These are phyloP conservation scores for Lentinula guzmanii DNA, from an alignment of 768 basidiomycete genomes.

Conservation along the genomic window DNA sequence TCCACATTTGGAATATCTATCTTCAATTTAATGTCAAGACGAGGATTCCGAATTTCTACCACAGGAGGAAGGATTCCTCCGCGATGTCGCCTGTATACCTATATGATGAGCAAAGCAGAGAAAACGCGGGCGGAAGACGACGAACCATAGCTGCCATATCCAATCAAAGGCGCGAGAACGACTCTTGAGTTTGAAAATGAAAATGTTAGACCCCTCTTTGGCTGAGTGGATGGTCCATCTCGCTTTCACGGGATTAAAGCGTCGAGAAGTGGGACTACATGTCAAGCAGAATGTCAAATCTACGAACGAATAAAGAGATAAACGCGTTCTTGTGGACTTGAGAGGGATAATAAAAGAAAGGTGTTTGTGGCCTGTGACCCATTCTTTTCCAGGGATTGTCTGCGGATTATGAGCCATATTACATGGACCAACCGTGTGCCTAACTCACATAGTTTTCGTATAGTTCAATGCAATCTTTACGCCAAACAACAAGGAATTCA, in stretches of 20 bases:
- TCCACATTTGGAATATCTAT: conserved; percentile 59
- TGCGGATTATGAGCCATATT: conserved; percentile 17
- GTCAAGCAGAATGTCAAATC: conserved; percentile 80
- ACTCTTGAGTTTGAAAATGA: conserved; percentile 78
- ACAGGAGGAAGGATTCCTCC: conserved; percentile 65
- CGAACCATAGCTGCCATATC: conserved; percentile 82
- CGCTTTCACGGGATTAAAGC: not conserved
- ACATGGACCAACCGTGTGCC: not conserved
- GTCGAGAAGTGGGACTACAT: conserved; percentile 46
- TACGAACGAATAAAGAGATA: conserved; percentile 85
- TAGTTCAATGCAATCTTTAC: conserved; percentile 69
- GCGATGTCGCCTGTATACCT: conserved; percentile 51
- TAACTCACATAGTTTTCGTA: conserved; percentile 77
- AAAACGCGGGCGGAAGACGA: not conserved
- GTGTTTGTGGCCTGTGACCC: conserved; percentile 64
- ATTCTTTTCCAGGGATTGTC: conserved; percentile 63
- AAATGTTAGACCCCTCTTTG: conserved; percentile 74
- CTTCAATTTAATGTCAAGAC: conserved; percentile 58
- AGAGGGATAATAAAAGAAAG: conserved; percentile 79
- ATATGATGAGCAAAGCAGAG: not conserved
- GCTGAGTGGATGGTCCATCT: conserved; percentile 32
- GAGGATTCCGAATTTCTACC: conserved; percentile 69
- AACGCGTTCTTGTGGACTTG: conserved; percentile 46
- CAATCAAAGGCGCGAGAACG: conserved; percentile 80
- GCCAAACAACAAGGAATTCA: conserved; percentile 86